Evolutionary conservation across 306 rosid genomes (phyloP).

Genomic region (Prunus campanulata): DNA sequence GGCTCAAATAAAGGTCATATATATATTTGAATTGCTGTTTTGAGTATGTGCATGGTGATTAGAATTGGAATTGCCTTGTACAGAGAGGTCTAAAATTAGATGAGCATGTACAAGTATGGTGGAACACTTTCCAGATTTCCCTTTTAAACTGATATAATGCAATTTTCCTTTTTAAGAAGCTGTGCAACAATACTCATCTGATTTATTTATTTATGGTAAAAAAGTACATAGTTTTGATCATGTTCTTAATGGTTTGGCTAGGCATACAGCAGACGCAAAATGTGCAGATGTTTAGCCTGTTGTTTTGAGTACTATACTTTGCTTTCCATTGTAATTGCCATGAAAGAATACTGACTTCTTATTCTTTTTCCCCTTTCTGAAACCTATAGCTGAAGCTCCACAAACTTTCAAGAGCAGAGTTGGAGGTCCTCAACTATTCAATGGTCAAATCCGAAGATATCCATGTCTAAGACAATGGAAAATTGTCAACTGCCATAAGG

Average conservation of each 20-base stretch:
- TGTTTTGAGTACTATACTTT: background rate
- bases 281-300: background rate
- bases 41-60: background rate
- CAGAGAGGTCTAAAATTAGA: no score
- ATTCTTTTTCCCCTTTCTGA: background rate
- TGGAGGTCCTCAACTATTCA: conserved; percentile 26
- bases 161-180: background rate
- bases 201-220: background rate
- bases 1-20: background rate
- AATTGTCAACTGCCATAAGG: conserved; percentile 39
- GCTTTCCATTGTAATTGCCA: background rate
- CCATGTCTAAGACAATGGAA: conserved; percentile 47
- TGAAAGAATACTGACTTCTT: conserved; percentile 1
- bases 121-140: background rate
- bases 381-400: conserved; percentile 50
- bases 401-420: conserved; percentile 30
- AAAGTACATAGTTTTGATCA: background rate
- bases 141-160: background rate
- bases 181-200: background rate
- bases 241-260: background rate
- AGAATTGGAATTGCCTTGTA: conserved; percentile 5
- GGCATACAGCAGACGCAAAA: background rate
- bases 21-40: background rate
- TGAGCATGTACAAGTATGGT: no score
- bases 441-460: conserved; percentile 26